Evolutionary conservation across 208 protist genomes (phyloP).

Genomic region (Crithidia thermophila): DNA sequence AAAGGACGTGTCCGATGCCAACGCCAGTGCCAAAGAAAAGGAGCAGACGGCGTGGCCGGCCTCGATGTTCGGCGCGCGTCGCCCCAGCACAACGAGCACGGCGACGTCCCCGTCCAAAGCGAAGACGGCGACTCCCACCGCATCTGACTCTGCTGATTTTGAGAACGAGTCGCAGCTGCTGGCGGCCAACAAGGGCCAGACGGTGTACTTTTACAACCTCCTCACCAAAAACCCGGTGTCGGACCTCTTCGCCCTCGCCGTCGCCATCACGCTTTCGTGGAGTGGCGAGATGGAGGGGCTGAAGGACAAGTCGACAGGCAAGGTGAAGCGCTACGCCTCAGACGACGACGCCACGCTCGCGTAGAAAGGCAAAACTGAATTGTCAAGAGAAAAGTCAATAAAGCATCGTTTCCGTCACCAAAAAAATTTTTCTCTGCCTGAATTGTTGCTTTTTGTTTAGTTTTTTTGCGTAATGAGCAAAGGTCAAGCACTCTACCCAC

Average conservation of each 20-base stretch:
- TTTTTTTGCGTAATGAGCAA: too few relatives aligned
- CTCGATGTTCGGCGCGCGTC: conserved; percentile 15
- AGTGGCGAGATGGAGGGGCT: conserved; percentile 22
- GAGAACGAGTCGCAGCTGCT: conserved; percentile 20
- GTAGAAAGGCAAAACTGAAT: too few relatives aligned
- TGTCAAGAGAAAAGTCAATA: too few relatives aligned
- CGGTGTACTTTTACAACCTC: conserved; percentile 44
- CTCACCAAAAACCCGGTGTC: conserved; percentile 33
- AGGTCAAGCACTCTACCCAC: too few relatives aligned
- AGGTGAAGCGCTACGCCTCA: neutral
- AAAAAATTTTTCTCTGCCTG: too few relatives aligned
- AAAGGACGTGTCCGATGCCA: neutral
- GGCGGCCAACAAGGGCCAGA: conserved; percentile 50
- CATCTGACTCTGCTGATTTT: neutral
- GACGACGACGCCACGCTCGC: conserved; percentile 10
- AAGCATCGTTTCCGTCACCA: too few relatives aligned
- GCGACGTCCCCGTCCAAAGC: conserved; percentile 4
- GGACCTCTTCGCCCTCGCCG: conserved; percentile 53
- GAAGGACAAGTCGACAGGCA: neutral
- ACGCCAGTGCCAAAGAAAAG: neutral
- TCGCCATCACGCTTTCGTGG: conserved; percentile 60
- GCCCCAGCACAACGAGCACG: neutral
- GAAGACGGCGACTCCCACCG: neutral
- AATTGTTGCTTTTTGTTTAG: too few relatives aligned
- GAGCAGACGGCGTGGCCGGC: conserved; percentile 2